A percentile compares a stretch with the other conserved stretches of the same genome.
phyloP scores from a whole-genome alignment of 139 green algal species.

The Edaphochlamys debaryana region DNA sequence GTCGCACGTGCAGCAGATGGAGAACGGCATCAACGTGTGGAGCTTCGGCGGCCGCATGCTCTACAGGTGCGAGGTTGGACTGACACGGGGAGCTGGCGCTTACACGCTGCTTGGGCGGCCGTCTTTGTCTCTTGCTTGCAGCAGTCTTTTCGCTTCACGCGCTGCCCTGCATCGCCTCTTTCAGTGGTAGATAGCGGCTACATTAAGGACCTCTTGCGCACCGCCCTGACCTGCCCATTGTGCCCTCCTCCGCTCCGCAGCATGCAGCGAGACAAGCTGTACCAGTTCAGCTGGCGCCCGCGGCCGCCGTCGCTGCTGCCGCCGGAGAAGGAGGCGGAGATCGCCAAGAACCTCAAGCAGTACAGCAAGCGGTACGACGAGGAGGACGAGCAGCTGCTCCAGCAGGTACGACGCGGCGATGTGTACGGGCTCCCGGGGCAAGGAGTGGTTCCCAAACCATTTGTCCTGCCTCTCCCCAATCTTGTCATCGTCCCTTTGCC shows the following conservation, averaged over 20 bases:
- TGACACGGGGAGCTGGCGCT: too few relatives aligned
- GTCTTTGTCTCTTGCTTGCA: too few relatives aligned
- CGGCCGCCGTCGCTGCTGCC: conserved; percentile 86
- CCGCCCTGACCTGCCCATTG: background rate
- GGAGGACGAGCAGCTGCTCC: conserved; percentile 89
- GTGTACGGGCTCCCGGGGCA: too few relatives aligned
- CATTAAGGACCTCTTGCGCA: background rate
- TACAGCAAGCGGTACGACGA: conserved; percentile 96
- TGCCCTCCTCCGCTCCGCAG: conserved; percentile 41
- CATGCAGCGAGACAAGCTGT: conserved; percentile 84
- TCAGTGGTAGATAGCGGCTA: too few relatives aligned
- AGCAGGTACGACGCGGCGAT: conserved; percentile 52
- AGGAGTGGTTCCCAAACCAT: too few relatives aligned
- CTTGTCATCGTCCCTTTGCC: too few relatives aligned
- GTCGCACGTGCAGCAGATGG: conserved; percentile 91
- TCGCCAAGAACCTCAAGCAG: conserved; percentile 92
- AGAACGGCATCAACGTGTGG: conserved; percentile 98
- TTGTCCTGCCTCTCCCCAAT: too few relatives aligned
- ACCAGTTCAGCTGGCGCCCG: conserved; percentile 96
- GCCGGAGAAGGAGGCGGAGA: conserved; percentile 89
- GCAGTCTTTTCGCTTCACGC: too few relatives aligned
- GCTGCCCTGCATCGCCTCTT: too few relatives aligned
- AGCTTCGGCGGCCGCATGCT: conserved; percentile 90
- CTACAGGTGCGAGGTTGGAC: conserved; percentile 73
- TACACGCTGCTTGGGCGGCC: too few relatives aligned